Evolutionary conservation across 768 basidiomycete genomes (phyloP), one percentile per base, ranked within the genome.

Genomic region (Polyporus arcularius): DNA sequence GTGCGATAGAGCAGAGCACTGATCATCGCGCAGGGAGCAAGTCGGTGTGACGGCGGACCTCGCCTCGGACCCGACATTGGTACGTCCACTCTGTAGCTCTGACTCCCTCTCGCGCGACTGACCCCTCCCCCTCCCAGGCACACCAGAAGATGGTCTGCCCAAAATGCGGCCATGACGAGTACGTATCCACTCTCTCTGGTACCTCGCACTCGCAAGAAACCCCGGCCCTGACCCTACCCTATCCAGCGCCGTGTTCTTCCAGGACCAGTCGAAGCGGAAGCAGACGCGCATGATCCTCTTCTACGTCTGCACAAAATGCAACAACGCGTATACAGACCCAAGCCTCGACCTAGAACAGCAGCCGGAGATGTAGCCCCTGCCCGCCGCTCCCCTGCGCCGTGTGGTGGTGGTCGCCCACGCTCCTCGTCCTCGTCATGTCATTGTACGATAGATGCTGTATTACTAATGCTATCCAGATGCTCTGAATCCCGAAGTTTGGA

Each of bases 211-310:
- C 21, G 21, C 21, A 26, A 26, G 21, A 26, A 26, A 26, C 21
- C 21, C 21, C 21, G 21, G 21, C 21, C 21, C 21, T 26, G 21
- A 26, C 21, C 21, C 21, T 26, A 2, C 57, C 58, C 18, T 48
- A 52, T 63, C n/a, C 69, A 98, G 96, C 70, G 86, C 93, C 53
- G 96, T 98, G 4, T 85, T 92, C 71, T 98, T 90, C 74, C 96
- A 98, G 74, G 96, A 98, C 74, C 96, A 98, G 73, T 97, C 94
- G 16, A 96, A 96, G 72, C 88, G 96, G 57, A 94, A 93, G 68
- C 94, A 96, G 71, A 98, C 96, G 1, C 84, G 91, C 2, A 96
- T 96, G 94, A 92, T 92, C 52, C 81, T 94, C 2, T 96, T 95
- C 78, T 96, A 87, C 71, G 92, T 94, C 48, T 96, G 93, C 71